Conservation (phyloP, 164 flowering plant species). For the Akebia trifoliata region DNA sequence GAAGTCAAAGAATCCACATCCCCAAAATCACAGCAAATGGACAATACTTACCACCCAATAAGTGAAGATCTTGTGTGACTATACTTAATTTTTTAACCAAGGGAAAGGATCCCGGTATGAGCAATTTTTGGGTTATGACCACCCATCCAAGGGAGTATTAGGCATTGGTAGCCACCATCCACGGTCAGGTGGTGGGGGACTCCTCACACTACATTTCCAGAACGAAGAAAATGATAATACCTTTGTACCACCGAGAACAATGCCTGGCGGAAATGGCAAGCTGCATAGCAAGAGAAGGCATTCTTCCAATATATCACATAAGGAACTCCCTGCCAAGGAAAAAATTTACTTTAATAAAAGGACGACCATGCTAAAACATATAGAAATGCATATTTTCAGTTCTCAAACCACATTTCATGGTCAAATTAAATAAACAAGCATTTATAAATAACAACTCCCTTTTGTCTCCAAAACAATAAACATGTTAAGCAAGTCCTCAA, state of each 20-base stretch:
- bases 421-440: background rate
- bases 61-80: no score
- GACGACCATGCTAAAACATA: background rate
- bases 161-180: constrained; percentile 3
- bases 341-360: constrained; percentile 5
- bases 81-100: no score
- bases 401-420: background rate
- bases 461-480: background rate
- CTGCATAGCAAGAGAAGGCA: constrained; percentile 51
- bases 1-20: no score
- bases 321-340: constrained; percentile 70
- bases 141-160: background rate
- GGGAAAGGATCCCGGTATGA: no score
- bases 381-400: background rate
- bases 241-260: constrained; percentile 81
- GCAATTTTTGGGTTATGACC: constrained; percentile 2
- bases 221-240: constrained; percentile 27
- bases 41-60: background rate
- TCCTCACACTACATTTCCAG: background rate
- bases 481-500: background rate
- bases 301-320: constrained; percentile 83
- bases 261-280: constrained; percentile 83
- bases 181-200: background rate
- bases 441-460: background rate
- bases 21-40: background rate